phyloP scores from a whole-genome alignment of 2,329 filamentous ascomycete species.

The Penicillium sp. region DNA sequence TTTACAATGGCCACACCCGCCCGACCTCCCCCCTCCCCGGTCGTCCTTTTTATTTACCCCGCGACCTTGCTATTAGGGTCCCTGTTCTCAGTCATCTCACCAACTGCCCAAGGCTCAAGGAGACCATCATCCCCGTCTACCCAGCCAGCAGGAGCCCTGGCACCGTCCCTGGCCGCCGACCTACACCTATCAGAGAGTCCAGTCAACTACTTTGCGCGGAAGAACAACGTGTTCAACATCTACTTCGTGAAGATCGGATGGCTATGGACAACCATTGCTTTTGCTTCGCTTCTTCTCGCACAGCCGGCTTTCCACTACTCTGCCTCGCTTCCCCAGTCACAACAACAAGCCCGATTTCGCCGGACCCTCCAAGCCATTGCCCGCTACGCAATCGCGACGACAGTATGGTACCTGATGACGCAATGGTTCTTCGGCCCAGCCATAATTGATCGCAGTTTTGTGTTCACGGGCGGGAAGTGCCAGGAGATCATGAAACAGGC shows the following conservation, averaged over 20 bases:
- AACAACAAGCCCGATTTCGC: slow-evolving; percentile 35
- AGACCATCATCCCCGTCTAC: slow-evolving; percentile 36
- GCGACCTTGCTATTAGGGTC: slow-evolving; percentile 75
- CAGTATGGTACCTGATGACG: slow-evolving; percentile 80
- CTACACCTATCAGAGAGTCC: slow-evolving; percentile 30
- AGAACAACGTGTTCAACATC: slow-evolving; percentile 87
- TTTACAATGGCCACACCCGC: slow-evolving; percentile 19
- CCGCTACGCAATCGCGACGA: slow-evolving; percentile 71
- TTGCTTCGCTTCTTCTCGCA: slow-evolving; percentile 66
- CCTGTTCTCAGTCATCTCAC: slow-evolving; percentile 75
- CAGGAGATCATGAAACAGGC: slow-evolving; percentile 57
- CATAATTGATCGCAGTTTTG: slow-evolving; percentile 85
- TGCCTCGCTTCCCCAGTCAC: slow-evolving; percentile 31
- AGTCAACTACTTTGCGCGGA: slow-evolving; percentile 81
- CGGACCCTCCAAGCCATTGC: slow-evolving; percentile 59
- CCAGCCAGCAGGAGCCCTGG: slow-evolving; percentile 59
- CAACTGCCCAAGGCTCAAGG: slow-evolving; percentile 56
- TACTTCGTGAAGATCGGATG: slow-evolving; percentile 95
- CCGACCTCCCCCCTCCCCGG: slow-evolving; percentile 47
- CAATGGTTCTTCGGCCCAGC: slow-evolving; percentile 96
- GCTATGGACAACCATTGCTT: slow-evolving; percentile 81
- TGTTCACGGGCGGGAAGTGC: slow-evolving; percentile 84
- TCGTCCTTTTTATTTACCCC: slow-evolving; percentile 71
- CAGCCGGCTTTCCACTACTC: slow-evolving; percentile 59
- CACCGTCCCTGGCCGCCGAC: slow-evolving; percentile 31